These are phyloP conservation scores for Quercus agrifolia DNA, from an alignment of 306 rosid genomes.

Conservation along the genomic window DNA sequence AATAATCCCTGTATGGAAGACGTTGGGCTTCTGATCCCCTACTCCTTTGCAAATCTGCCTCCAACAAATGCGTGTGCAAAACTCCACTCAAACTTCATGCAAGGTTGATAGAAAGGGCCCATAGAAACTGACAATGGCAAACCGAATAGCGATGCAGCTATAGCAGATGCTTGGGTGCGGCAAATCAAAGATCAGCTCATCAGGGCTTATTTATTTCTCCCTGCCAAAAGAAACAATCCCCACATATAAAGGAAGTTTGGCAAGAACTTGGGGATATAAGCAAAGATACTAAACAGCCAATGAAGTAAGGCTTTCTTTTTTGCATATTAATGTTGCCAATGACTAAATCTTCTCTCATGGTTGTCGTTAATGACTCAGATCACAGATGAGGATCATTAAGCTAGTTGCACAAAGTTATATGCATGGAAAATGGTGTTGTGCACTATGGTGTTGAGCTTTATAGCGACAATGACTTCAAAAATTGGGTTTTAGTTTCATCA, in stretches of 20 bases:
- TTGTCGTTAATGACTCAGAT: not conserved
- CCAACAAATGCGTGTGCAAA: conserved; percentile 26
- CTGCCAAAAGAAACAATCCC: conserved; percentile 61
- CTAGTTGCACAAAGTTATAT: no score
- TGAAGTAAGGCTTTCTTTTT: conserved; percentile 45
- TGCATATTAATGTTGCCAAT: conserved; percentile 2
- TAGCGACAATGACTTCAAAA: no score
- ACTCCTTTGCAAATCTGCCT: conserved; percentile 5
- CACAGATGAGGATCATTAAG: no score
- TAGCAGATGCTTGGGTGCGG: conserved; percentile 46
- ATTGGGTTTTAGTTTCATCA: no score
- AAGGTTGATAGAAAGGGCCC: conserved; percentile 28
- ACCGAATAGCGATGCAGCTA: conserved; percentile 34
- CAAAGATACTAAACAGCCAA: conserved; percentile 83
- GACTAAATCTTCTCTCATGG: not conserved
- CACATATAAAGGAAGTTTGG: conserved; percentile 72
- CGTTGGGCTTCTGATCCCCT: not conserved
- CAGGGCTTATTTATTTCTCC: conserved; percentile 76
- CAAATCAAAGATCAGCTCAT: conserved; percentile 83
- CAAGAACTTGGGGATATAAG: conserved; percentile 75
- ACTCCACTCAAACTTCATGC: conserved; percentile 26
- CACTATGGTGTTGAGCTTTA: no score
- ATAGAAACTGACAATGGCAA: conserved; percentile 23
- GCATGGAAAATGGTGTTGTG: no score
- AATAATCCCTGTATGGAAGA: no score